Base-by-base conservation (phyloP, 176 grass and related monocot genomes). In the Dactylis glomerata region DNA sequence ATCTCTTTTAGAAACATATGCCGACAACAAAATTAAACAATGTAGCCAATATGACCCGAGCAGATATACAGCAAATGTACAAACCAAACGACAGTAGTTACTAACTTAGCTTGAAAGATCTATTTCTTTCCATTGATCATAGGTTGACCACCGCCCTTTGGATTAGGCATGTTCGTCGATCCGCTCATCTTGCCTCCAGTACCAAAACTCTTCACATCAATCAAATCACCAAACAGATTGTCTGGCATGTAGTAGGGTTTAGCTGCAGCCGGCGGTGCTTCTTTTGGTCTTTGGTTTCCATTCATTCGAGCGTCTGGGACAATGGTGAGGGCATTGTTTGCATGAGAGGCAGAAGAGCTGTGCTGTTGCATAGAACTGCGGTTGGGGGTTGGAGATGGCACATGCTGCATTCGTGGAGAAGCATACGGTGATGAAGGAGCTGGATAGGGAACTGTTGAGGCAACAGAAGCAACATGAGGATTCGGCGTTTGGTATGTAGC, bases 231-330 rank as follows among this genome's bases (percentile, higher is more conserved):
- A 57, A 99, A 99, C 30, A 99, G 75, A 75, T 81, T 92, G 83
- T 99, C 90, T 5, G 93, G 97, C 90, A 96, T 95, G 86, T 96
- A 94, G 55, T 99, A 99, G 17, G 97, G 93, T 85, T 90, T 98
- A 9, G 81, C 33, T 36, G 74, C 45, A 0, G 71, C 36, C 0
- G 69, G 76, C 62, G 80, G 68, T 69, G 75, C 28, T 68, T 91
- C 76, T 81, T 84, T 84, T 34, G 85, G 26, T 22, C 61, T 71
- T 59, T 69, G 89, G 68, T 52, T 87, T 34, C 75, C 68, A 24
- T 80, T 91, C 46, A 71, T 75, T 81, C 64, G 68, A 56, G n/a
- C 42, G 66, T 83, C 83, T 81, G 83, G 74, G 74, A 61, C 47
- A 67, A 73, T 75, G 83, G 56, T 58, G 1, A 44, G 75, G 47